A percentile compares a stretch with the other conserved stretches of the same genome.
Conservation (phyloP, 345 rosid species). For the Dipteronia dyeriana region DNA sequence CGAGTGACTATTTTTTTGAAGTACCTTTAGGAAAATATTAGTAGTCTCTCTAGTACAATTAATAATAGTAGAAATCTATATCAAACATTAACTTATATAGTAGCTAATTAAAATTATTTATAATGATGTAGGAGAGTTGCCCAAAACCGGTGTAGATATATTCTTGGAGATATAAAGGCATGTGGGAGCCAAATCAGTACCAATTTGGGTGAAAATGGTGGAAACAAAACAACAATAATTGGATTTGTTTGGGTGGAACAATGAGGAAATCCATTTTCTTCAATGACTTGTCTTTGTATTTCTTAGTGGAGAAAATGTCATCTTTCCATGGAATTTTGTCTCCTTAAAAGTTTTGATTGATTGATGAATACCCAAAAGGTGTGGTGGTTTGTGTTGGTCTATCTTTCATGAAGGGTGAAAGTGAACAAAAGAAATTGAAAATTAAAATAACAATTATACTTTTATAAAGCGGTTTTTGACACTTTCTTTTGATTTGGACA, state of each 20-base stretch:
- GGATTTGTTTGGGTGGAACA: not conserved
- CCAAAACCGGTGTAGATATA: not conserved
- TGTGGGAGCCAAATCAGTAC: not conserved
- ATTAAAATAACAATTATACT: no score
- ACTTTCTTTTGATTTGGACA: no score
- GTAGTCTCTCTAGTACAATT: no score
- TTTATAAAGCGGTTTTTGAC: no score
- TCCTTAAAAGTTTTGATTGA: not conserved
- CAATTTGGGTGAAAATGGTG: not conserved
- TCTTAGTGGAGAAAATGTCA: slow-evolving; percentile 18
- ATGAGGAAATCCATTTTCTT: slow-evolving; percentile 13
- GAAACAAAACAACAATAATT: not conserved
- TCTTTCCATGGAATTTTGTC: not conserved
- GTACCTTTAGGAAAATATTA: no score
- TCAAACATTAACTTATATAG: no score
- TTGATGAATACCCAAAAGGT: not conserved
- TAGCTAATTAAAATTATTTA: no score
- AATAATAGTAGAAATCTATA: no score
- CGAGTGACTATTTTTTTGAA: no score
- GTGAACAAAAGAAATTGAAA: no score
- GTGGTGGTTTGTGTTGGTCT: not conserved
- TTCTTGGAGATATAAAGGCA: not conserved
- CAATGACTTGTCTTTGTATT: not conserved
- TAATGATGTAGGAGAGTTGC: not conserved
- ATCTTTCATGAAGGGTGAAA: no score